phyloP scores from a whole-genome alignment of 75 land plant species.

The Sequoiadendron giganteum region DNA sequence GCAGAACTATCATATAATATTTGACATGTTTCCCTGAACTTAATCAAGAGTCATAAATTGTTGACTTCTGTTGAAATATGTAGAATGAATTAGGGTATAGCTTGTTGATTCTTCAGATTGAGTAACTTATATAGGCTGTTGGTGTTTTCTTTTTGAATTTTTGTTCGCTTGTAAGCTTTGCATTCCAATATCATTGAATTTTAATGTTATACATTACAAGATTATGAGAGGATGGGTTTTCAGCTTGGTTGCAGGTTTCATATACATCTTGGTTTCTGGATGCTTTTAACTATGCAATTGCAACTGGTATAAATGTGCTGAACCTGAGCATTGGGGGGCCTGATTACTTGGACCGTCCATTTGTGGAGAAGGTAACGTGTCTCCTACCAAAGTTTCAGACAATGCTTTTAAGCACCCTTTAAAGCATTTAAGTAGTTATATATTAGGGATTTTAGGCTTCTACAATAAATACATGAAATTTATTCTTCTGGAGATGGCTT shows the following conservation, averaged over 20 bases:
- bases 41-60: not conserved
- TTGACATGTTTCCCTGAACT: not conserved
- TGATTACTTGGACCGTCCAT: conserved; percentile 92
- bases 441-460: not conserved
- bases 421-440: not conserved
- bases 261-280: conserved; percentile 99
- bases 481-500: not conserved
- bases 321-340: conserved; percentile 99
- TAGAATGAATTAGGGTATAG: not conserved
- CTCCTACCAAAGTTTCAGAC: not conserved
- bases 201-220: conserved; percentile 19
- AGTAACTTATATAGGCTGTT: not conserved
- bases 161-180: not conserved
- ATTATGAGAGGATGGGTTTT: conserved; percentile 50
- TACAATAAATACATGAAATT: not conserved
- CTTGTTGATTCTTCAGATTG: not conserved
- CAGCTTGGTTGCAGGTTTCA: conserved; percentile 92
- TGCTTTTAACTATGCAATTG: conserved; percentile 99
- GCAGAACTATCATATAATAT: not conserved
- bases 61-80: not conserved
- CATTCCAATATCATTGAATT: not conserved
- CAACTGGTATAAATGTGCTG: conserved; percentile 90
- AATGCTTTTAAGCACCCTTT: not conserved
- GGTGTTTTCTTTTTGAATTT: not conserved
- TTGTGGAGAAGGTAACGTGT: conserved; percentile 86